Conservation (phyloP, 1,139 yeast genomes). For the Fermentozyma sake region DNA sequence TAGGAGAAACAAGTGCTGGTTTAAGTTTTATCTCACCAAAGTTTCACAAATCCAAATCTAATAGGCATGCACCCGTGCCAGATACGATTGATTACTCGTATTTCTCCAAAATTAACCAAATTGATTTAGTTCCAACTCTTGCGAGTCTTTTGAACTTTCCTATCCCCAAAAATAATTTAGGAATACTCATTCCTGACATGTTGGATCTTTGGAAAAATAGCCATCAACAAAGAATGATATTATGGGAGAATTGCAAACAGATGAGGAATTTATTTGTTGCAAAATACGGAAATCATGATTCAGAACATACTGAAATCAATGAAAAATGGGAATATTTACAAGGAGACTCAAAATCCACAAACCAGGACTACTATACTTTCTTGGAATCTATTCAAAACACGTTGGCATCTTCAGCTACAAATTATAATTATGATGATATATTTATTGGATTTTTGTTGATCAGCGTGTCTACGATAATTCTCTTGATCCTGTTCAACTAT, state of each 20-base stretch:
- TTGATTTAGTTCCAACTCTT: conserved; percentile 85
- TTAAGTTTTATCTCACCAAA: conserved; percentile 63
- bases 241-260: conserved; percentile 62
- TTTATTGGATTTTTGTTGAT: conserved; percentile 36
- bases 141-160: conserved; percentile 72
- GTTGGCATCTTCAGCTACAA: conserved; percentile 66
- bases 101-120: conserved; percentile 59
- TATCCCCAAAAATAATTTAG: conserved; percentile 82
- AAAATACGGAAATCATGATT: conserved; percentile 15
- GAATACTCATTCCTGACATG: conserved; percentile 59
- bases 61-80: conserved; percentile 32
- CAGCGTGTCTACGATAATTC: conserved; percentile 20
- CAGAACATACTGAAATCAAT: conserved; percentile 4
- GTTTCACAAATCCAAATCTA: conserved; percentile 28
- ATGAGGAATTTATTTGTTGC: conserved; percentile 34
- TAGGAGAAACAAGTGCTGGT: conserved; percentile 89
- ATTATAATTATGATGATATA: conserved; percentile 58
- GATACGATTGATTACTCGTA: conserved; percentile 45
- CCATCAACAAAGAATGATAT: conserved; percentile 32
- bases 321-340: conserved; percentile 4
- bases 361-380: conserved; percentile 27
- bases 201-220: conserved; percentile 47
- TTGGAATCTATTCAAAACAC: conserved; percentile 49
- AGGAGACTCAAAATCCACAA: too few relatives aligned
- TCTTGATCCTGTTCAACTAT: conserved; percentile 12